These are phyloP conservation scores for Coprinopsis marcescibilis DNA, from an alignment of 768 basidiomycete species.

Conservation along the genomic window DNA sequence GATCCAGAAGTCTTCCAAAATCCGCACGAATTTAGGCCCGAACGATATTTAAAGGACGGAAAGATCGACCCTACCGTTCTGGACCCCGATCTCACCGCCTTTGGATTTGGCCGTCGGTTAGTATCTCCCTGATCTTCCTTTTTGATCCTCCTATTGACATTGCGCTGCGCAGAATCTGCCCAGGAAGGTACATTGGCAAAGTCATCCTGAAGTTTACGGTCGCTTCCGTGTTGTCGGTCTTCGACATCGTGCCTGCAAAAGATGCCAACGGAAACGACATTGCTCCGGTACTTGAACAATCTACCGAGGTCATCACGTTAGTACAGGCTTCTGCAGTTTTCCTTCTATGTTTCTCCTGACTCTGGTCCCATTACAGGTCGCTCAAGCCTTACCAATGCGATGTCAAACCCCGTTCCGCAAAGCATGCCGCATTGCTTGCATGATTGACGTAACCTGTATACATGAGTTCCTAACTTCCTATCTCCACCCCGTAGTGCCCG, in stretches of 20 bases:
- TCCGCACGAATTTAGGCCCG: conserved; percentile 28
- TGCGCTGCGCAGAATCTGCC: conserved; percentile 17
- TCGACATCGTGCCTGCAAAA: conserved; percentile 10
- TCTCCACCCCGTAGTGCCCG: too few species aligned
- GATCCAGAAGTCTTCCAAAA: conserved; percentile 27
- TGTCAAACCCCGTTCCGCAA: too few species aligned
- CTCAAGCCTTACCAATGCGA: too few species aligned
- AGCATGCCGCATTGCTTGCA: too few species aligned
- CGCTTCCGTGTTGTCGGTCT: conserved; percentile 10
- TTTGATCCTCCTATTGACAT: neutral
- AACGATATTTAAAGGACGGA: conserved; percentile 21
- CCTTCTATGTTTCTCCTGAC: too few species aligned
- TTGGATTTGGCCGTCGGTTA: conserved; percentile 21
- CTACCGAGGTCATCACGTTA: too few species aligned
- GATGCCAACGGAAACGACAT: conserved; percentile 16
- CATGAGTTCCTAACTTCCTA: too few species aligned
- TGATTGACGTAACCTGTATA: too few species aligned
- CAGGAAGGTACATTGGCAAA: conserved; percentile 12
- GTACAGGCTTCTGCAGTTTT: too few species aligned
- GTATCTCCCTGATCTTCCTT: neutral
- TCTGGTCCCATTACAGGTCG: too few species aligned
- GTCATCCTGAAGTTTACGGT: conserved; percentile 9
- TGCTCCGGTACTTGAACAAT: too few species aligned
- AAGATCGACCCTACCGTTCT: conserved; percentile 11
- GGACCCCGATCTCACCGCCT: conserved; percentile 13